Evolutionary conservation across 2,329 filamentous ascomycete species (phyloP), one percentile per base, ranked within the genome.

Genomic region (Diaporthe batatas): DNA sequence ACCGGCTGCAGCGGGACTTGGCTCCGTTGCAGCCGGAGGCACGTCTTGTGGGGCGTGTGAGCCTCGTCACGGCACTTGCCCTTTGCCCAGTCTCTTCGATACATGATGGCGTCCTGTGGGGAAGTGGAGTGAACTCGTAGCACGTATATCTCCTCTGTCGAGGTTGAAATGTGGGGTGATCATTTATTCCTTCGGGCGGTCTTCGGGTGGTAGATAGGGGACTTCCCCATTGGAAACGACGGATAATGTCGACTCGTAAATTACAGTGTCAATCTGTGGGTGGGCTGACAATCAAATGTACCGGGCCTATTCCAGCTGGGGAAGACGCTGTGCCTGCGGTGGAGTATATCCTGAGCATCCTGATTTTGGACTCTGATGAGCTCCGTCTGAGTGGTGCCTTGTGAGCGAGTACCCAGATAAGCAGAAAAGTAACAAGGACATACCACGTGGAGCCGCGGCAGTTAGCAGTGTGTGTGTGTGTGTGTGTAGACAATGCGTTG

Each of bases 21-120:
- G 10, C 47, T 29, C 62, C 62, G 62, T 67, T 67, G 62, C 62
- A 67, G 62, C 62, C 62, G 62, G 39, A 53, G 25, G 62, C 62
- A 51, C 47, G 29, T 67, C 47, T 67, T 67, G 62, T 53, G 62
- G 62, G 44, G 47, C n/a, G 32, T 36, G 47, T 51, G 44, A 65
- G n/a, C 29, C 62, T 36, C 29, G 62, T 51, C 36, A 21, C 12
- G 25, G 47, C 25, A 44, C 44, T 65, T 36, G 18, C 14, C 14
- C 7, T 39, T 51, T 36, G 62, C 62, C 10, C 51, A 14, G 62
- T 51, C 44, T 51, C n/a, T 25, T 36, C 32, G 62, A 21, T 21
- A 53, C 47, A 53, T 14, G 21, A 25, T 14, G 62, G 47, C 32
- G 62, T 25, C 21, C 21, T 32, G 62, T 67, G 47, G 62, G 23